These are phyloP conservation scores for Volutella citrinella DNA, from an alignment of 2,329 filamentous ascomycete species.

Conservation along the genomic window DNA sequence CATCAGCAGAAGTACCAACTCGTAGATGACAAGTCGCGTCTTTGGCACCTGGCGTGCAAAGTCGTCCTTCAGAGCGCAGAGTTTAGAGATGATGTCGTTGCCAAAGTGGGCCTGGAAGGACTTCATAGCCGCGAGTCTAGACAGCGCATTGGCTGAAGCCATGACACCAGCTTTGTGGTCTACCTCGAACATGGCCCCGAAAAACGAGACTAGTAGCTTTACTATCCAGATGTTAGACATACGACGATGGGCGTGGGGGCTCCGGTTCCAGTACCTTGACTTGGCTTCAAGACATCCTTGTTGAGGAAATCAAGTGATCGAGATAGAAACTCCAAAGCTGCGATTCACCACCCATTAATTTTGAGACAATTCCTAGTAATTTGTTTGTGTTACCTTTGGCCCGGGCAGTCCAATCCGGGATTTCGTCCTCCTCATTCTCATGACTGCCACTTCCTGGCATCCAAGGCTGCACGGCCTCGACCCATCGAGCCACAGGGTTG, in stretches of 20 bases:
- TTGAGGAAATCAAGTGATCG: conserved; percentile 49
- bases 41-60: conserved; percentile 51
- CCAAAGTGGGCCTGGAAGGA: conserved; percentile 48
- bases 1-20: conserved; percentile 45
- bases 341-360: no score
- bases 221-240: conserved; percentile 27
- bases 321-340: conserved; percentile 56
- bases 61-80: conserved; percentile 53
- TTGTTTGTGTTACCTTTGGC: conserved; percentile 53
- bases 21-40: conserved; percentile 52
- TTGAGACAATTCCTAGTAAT: no score
- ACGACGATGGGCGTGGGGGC: background rate
- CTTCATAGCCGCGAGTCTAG: conserved; percentile 46
- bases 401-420: conserved; percentile 50
- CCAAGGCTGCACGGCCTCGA: conserved; percentile 53
- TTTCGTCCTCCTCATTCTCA: conserved; percentile 38
- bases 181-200: conserved; percentile 56
- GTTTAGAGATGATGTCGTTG: conserved; percentile 45
- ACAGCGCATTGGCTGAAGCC: conserved; percentile 51
- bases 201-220: conserved; percentile 50
- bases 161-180: conserved; percentile 59
- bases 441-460: conserved; percentile 43
- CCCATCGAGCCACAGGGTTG: conserved; percentile 51
- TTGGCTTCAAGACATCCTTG: conserved; percentile 42
- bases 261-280: conserved; percentile 40